Conservation (phyloP, 495 filamentous ascomycete genomes). For the Parachaetomium inaequale region DNA sequence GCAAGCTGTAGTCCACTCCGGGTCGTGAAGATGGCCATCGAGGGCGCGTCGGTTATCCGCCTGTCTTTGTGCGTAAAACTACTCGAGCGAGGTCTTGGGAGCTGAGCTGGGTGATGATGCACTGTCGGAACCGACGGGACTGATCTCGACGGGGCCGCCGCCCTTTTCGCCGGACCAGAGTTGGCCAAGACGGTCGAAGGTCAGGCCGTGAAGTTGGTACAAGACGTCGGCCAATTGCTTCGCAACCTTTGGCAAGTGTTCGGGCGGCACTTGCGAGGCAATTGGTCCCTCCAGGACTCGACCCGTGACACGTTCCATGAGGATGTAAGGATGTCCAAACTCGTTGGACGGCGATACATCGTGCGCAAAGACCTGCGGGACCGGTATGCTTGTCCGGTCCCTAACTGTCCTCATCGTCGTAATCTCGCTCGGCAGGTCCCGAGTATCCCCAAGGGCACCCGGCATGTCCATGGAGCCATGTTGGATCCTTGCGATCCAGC, state of each 20-base stretch:
- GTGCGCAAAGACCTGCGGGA: not conserved
- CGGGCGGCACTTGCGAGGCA: not conserved
- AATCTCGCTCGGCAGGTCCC: not conserved
- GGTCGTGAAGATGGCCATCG: not conserved
- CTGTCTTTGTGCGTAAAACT: not conserved
- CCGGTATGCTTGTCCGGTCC: not conserved
- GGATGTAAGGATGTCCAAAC: not conserved
- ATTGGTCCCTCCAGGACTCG: not conserved
- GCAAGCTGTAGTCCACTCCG: not conserved
- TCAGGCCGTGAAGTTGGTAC: not conserved
- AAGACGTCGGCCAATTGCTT: not conserved
- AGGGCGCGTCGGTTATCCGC: not conserved
- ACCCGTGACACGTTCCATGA: not conserved
- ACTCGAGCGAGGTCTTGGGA: conserved; percentile 2
- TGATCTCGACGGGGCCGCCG: not conserved
- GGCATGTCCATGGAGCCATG: not conserved
- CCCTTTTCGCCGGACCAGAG: not conserved
- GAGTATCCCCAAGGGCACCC: no score
- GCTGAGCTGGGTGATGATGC: not conserved
- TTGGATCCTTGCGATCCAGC: not conserved
- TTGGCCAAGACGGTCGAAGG: not conserved
- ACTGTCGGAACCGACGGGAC: not conserved
- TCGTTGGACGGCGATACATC: not conserved
- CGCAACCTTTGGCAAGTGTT: not conserved
- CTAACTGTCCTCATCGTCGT: not conserved